Evolutionary conservation across 139 green algal species (phyloP).

Genomic region (Yamagishiella unicocca): DNA sequence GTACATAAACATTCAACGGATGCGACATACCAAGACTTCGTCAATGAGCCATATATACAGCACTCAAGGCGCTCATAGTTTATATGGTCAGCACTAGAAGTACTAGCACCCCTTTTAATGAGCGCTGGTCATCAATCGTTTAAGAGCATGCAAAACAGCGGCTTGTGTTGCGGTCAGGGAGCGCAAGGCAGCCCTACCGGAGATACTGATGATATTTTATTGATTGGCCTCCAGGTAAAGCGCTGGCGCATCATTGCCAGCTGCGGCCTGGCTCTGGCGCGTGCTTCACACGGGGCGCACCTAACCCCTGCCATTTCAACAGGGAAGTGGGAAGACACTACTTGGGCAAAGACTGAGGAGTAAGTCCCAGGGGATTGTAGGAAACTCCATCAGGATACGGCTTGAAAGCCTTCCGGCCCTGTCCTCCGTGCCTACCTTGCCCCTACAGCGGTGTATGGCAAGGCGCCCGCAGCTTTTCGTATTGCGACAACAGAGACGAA

Average conservation of each 20-base stretch:
- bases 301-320: neutral
- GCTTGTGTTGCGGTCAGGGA: neutral
- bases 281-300: no score
- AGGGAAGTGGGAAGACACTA: conserved; percentile 37
- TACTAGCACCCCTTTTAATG: no score
- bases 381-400: neutral
- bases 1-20: no score
- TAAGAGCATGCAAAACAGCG: neutral
- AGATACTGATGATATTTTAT: conserved; percentile 13
- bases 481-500: conserved; percentile 2
- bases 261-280: neutral
- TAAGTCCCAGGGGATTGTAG: neutral
- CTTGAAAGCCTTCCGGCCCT: no score
- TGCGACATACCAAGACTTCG: no score
- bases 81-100: no score
- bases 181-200: neutral
- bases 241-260: neutral
- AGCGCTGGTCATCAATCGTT: no score
- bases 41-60: no score
- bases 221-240: conserved; percentile 9
- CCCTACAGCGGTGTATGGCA: conserved; percentile 26
- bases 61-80: no score
- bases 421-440: no score
- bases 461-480: neutral
- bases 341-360: conserved; percentile 7